phyloP scores from a whole-genome alignment of 1,284 basidiomycete species.

The Tylopilus sp. region DNA sequence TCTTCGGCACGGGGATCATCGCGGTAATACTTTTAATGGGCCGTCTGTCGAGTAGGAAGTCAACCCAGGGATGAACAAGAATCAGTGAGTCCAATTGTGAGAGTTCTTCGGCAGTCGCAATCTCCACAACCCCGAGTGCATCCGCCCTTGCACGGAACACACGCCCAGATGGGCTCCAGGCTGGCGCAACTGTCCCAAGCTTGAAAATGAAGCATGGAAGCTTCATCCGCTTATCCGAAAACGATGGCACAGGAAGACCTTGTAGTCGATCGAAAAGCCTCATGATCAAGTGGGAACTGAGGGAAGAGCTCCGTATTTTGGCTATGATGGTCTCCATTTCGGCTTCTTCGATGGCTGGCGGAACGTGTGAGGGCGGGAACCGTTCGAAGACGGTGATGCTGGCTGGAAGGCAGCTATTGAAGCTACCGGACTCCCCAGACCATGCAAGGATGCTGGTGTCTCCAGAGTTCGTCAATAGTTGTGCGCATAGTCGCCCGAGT shows the following conservation, averaged over 20 bases:
- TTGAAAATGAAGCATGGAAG: conserved; percentile 1
- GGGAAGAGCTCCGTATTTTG: background rate
- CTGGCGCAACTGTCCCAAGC: background rate
- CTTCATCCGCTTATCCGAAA: background rate
- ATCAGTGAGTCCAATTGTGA: background rate
- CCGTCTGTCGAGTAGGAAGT: background rate
- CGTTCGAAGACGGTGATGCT: background rate
- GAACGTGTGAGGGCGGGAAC: background rate
- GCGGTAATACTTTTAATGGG: background rate
- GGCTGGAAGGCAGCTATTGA: conserved; percentile 1
- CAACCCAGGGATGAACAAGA: conserved; percentile 1
- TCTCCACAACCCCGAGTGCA: background rate
- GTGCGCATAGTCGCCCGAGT: background rate
- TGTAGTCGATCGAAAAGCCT: background rate
- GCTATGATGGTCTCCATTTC: background rate
- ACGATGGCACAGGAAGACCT: background rate
- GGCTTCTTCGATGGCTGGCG: background rate
- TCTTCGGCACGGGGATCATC: background rate
- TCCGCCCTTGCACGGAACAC: background rate
- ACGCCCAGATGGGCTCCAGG: background rate
- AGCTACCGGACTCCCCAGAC: background rate
- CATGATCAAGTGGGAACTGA: background rate
- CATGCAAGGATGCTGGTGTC: background rate
- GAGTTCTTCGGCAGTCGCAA: background rate
- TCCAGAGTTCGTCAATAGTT: background rate